Base-by-base conservation (phyloP, 176 grass and related monocot species). In the Chloris gayana region DNA sequence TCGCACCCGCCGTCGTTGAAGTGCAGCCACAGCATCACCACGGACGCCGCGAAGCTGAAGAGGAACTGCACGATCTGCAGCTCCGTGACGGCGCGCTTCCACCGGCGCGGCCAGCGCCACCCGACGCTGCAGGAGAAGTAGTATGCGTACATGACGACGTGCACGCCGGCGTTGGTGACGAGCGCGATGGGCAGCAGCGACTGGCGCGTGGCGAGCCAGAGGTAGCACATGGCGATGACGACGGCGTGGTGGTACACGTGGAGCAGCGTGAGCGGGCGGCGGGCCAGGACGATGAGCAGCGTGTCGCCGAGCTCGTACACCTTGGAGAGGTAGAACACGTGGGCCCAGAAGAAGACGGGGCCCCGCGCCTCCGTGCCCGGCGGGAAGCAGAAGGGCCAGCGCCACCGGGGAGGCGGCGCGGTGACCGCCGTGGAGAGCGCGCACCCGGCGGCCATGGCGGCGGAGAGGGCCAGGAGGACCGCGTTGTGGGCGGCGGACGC, bases 241-340 rank as follows among this genome's bases (percentile, higher is more conserved):
- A 93, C 30, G 71, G 92, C 92, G 79, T 98, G 95, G 86, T 98
- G 95, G 88, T 98, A 98, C 65, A 95, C 95, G 51, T 95, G 92
- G 79, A 98, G 93, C 74, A 98, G 86, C 24, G 92, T 95, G 58
- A 98, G 95, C 59, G 86, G 88, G 75, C 95, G 88, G 44, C 83
- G 78, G 46, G 56, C 85, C 29, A 93, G 83, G 62, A 98, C 75
- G 84, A 98, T 98, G 67, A 98, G 92, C 58, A 93, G 80, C 82
- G 95, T 98, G 86, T 98, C 95, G 54, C 82, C 78, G 31, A 98
- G 88, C 84, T 95, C 95, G 81, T 95, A 98, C 34, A 95, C 62
- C 89, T 95, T 98, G 38, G 95, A 98, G 74, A 98, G 86, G 86
- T 95, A 98, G 86, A 98, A 91, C 14, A 93, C 85, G 88, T 98